Evolutionary conservation across 2,329 filamentous ascomycete genomes (phyloP).

Genomic region (Phialocephala subalpina): DNA sequence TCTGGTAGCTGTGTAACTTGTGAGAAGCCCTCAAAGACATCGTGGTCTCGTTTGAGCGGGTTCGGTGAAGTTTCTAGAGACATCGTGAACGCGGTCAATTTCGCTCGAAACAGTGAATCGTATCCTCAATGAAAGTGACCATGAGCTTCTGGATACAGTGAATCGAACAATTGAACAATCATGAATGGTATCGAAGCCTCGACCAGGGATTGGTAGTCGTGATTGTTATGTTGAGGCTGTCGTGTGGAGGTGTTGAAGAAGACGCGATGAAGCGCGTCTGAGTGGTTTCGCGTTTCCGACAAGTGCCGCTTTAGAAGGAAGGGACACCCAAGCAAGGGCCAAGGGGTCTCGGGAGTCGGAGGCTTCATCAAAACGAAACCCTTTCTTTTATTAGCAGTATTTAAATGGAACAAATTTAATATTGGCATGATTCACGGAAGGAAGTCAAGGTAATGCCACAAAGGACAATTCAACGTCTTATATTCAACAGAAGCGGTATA

Average conservation of each 20-base stretch:
- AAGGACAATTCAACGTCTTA: slow-evolving; percentile 1
- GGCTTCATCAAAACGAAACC: not conserved
- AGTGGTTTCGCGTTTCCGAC: slow-evolving; percentile 12
- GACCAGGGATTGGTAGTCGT: slow-evolving; percentile 3
- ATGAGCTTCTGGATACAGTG: not conserved
- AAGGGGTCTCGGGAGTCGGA: not conserved
- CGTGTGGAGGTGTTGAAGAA: slow-evolving; percentile 2
- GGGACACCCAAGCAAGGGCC: not conserved
- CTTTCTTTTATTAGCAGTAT: not conserved
- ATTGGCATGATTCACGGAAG: not conserved
- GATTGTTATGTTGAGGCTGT: slow-evolving; percentile 24
- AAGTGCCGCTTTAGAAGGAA: not conserved
- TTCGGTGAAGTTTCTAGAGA: slow-evolving; percentile 16
- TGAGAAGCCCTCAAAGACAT: slow-evolving; percentile 29
- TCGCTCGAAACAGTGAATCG: not conserved
- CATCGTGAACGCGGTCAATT: slow-evolving; percentile 22
- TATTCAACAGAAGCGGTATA: slow-evolving; percentile 9
- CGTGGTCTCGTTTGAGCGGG: slow-evolving; percentile 33
- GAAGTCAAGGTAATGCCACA: not conserved
- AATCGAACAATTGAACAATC: slow-evolving; percentile 2
- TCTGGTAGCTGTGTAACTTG: slow-evolving; percentile 4
- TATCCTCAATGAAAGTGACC: not conserved
- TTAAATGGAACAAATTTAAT: slow-evolving; percentile 2
- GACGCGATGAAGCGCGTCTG: slow-evolving; percentile 1
- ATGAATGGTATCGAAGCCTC: not conserved